A percentile compares a stretch with the other conserved stretches of the same genome.
Evolutionary conservation across 805 yeast species (phyloP).

Genomic region (Candida yuanshanica): DNA sequence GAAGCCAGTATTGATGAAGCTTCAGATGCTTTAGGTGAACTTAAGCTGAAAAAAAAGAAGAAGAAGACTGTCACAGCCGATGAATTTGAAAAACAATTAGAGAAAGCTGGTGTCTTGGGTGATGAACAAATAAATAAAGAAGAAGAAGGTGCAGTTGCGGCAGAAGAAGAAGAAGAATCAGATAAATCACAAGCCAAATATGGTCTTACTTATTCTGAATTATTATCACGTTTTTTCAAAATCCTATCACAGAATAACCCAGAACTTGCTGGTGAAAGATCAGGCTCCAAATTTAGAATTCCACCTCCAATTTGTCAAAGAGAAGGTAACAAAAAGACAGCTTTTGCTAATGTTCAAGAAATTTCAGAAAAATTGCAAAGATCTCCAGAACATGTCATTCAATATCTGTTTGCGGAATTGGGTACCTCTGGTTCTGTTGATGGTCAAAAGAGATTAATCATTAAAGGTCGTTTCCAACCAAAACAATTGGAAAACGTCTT

Average conservation of each 20-base stretch:
- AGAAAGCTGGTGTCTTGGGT: conserved; percentile 80
- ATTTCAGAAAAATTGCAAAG: conserved; percentile 92
- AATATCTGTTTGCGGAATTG: conserved; percentile 94
- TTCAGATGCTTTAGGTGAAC: conserved; percentile 61
- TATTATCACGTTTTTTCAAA: conserved; percentile 79
- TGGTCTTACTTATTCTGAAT: conserved; percentile 68
- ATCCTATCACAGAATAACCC: conserved; percentile 92
- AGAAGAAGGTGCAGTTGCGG: conserved; percentile 12
- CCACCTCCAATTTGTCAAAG: conserved; percentile 97
- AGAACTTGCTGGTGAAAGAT: conserved; percentile 94
- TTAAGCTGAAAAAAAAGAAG: conserved; percentile 81
- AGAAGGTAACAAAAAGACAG: conserved; percentile 95
- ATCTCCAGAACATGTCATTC: conserved; percentile 94
- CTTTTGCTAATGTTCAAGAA: conserved; percentile 93
- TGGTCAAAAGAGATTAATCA: conserved; percentile 94
- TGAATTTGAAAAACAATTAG: conserved; percentile 86
- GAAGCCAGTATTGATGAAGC: conserved; percentile 35
- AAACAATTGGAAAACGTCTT: conserved; percentile 95
- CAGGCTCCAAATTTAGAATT: conserved; percentile 87
- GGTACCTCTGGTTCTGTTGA: conserved; percentile 99
- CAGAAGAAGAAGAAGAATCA: conserved; percentile 24
- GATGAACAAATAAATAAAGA: conserved; percentile 17
- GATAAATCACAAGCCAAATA: conserved; percentile 35
- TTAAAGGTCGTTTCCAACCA: conserved; percentile 97
- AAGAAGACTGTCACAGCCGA: conserved; percentile 57